These are phyloP conservation scores for Termitomyces sp. DNA, from an alignment of 1,284 basidiomycete species.

Conservation along the genomic window DNA sequence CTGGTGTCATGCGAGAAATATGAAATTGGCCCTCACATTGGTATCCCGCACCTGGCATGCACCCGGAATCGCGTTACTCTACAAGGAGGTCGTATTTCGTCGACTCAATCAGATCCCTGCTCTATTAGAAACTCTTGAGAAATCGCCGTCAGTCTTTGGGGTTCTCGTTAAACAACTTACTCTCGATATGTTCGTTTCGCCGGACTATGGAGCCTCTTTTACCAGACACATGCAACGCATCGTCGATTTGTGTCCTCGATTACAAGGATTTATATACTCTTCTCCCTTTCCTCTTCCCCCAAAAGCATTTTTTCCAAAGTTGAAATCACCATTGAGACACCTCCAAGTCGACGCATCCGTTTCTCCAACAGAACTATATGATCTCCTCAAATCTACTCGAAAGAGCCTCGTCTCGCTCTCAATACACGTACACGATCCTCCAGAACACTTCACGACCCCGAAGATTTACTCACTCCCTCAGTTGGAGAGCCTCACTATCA, in stretches of 20 bases:
- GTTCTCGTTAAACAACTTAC: conserved; percentile 2
- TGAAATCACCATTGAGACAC: conserved; percentile 4
- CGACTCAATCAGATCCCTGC: conserved; percentile 10
- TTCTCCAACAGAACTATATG: not conserved
- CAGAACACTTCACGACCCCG: not conserved
- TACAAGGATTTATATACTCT: not conserved
- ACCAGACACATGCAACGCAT: conserved; percentile 7
- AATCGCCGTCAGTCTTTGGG: not conserved
- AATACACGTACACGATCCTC: conserved; percentile 2
- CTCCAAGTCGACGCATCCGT: not conserved
- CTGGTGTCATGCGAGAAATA: conserved; percentile 7
- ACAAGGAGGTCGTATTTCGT: conserved; percentile 11
- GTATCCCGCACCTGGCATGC: conserved; percentile 11
- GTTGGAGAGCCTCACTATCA: conserved; percentile 8
- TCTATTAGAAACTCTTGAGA: conserved; percentile 9
- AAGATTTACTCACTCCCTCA: conserved; percentile 2
- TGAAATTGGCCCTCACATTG: conserved; percentile 2
- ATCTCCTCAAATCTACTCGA: conserved; percentile 1
- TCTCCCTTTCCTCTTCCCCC: conserved; percentile 5
- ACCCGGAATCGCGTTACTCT: conserved; percentile 8
- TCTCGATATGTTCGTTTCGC: conserved; percentile 1
- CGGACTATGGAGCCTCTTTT: conserved; percentile 7
- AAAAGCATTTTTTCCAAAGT: conserved; percentile 3
- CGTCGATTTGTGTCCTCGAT: conserved; percentile 7
- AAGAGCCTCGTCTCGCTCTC: conserved; percentile 7